Evolutionary conservation across 371 early-diverging fungal genomes (phyloP).

Genomic region (Entomophthora muscae): DNA sequence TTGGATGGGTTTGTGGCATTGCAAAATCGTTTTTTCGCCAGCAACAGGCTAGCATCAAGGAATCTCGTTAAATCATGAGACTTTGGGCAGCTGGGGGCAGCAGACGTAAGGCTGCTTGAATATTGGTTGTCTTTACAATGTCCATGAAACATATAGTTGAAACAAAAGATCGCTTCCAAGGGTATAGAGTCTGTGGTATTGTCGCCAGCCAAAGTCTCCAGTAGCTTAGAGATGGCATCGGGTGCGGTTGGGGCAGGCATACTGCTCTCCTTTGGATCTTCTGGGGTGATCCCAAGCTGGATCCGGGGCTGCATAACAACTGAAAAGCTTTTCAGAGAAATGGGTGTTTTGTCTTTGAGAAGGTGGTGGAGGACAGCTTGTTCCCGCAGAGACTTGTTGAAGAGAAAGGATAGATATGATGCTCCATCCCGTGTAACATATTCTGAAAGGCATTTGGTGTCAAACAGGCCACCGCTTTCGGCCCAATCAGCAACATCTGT

Average conservation of each 20-base stretch:
- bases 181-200: not conserved
- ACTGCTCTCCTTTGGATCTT: not conserved
- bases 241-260: not conserved
- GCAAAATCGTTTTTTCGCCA: slow-evolving; percentile 7
- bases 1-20: slow-evolving; percentile 13
- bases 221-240: not conserved
- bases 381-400: slow-evolving; percentile 37
- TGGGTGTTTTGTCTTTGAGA: not conserved
- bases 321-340: not conserved
- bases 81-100: slow-evolving; percentile 21
- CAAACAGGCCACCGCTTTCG: slow-evolving; percentile 68
- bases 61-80: slow-evolving; percentile 69
- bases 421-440: slow-evolving; percentile 33
- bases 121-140: slow-evolving; percentile 25
- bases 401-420: slow-evolving; percentile 63
- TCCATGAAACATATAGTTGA: slow-evolving; percentile 35
- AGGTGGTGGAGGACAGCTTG: not conserved
- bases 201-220: not conserved
- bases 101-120: too few relatives aligned
- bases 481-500: slow-evolving; percentile 34
- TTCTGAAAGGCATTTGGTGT: slow-evolving; percentile 75
- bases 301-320: slow-evolving; percentile 6
- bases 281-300: not conserved
- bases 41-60: slow-evolving; percentile 26
- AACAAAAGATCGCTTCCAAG: slow-evolving; percentile 1